Conservation (phyloP, 2,329 filamentous ascomycete genomes). For the Fusarium sarcochroum region DNA sequence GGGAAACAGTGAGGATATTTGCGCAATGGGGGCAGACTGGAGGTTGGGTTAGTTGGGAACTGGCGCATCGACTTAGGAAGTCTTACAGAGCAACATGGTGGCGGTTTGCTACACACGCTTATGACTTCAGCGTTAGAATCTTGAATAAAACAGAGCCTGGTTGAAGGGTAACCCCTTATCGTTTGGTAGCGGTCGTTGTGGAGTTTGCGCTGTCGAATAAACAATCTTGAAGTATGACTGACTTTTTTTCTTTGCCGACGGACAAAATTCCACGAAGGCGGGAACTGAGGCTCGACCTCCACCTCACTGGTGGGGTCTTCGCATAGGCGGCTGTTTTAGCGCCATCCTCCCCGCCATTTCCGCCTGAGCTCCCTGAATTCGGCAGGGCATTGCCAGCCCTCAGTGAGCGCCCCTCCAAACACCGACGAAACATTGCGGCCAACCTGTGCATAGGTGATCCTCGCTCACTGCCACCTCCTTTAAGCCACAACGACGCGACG, state of each 20-base stretch:
- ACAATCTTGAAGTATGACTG: conserved; percentile 20
- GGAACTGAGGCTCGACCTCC: conserved; percentile 1
- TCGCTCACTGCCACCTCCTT: conserved; percentile 29
- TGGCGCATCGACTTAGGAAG: conserved; percentile 9
- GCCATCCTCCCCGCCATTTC: conserved; percentile 39
- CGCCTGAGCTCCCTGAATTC: conserved; percentile 20
- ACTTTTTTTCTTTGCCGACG: conserved; percentile 8
- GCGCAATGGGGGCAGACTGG: conserved; percentile 86
- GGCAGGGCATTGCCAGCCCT: conserved; percentile 26
- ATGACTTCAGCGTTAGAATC: background rate
- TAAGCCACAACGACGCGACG: conserved; percentile 16
- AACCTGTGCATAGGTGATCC: conserved; percentile 13
- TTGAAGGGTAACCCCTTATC: background rate
- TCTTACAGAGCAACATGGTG: conserved; percentile 77
- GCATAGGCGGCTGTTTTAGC: conserved; percentile 27
- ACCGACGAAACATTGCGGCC: conserved; percentile 18
- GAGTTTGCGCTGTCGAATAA: background rate
- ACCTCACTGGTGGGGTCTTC: conserved; percentile 36
- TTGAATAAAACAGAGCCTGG: background rate
- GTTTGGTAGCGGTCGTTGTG: conserved; percentile 3
- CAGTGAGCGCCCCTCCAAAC: conserved; percentile 38
- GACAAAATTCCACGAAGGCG: conserved; percentile 18
- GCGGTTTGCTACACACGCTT: conserved; percentile 8
- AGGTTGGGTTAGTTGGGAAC: conserved; percentile 23
- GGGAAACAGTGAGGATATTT: conserved; percentile 84